Base-by-base conservation (phyloP, 192 early-diverging fungal genomes). In the Gonapodya prolifera region DNA sequence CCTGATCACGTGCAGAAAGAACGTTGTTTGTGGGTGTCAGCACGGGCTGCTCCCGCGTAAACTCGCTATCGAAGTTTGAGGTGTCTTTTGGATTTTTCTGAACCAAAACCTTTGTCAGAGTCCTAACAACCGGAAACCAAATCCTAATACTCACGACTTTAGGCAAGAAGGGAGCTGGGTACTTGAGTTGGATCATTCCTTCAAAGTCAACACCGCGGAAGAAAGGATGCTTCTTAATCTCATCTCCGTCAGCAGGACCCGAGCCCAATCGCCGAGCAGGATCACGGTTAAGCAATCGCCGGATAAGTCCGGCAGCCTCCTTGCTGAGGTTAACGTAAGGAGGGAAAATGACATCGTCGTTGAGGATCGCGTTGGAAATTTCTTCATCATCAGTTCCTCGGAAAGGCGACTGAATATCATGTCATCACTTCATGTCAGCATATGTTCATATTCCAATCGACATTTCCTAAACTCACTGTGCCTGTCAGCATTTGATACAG, bases 21-120 rank as follows among this genome's bases (percentile, higher is more conserved):
- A 94, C 88, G 69, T 91, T 92, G 75, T 95, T 90, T 69, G 94
- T 92, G 0, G 96, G 97, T 23, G 97, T 98, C 75, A 99, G 80
- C 0, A 94, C 94, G 0, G 97, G 96, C 74, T 87, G 84, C 86
- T 98, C 96, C 35, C 87, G 86, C n/a, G 97, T 99, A 79, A 99
- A 99, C 86, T 99, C 96, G 28, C 91, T 89, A 80, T 99, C 97
- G 91, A 99, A 99, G 90, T 98, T 98, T 35, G 95, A 97, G 16
- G 93, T 91, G 80, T 99, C 97, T 18, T 92, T 90, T 75, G 91
- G 86, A 31, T 87, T 84, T 0, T 78, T 84, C 87, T 89, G 80
- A n/a, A n/a, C 16, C 69, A 80, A 69, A 78, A 78, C 30, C 1
- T 35, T 2, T 77, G 77, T 23, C 2, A 18, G 0, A 71, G 16